Percentiles rank a stretch among this genome's conserved stretches.
Conservation (phyloP, 202 grass and related monocot species). For the Zizania palustris region DNA sequence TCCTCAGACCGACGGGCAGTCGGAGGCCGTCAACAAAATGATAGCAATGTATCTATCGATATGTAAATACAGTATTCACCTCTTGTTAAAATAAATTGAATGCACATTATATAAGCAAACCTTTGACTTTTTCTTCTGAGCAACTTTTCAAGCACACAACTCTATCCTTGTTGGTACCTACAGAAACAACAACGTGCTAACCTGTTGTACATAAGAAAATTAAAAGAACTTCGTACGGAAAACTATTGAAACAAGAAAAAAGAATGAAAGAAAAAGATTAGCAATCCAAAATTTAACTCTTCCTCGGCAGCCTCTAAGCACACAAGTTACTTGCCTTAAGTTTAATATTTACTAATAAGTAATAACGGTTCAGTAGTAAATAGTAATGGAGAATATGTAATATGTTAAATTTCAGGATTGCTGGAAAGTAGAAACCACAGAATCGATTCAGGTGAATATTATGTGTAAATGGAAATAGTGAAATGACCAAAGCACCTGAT, state of each 20-base stretch:
- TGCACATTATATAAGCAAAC: conserved; percentile 29
- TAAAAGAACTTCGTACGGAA: background rate
- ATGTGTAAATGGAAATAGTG: background rate
- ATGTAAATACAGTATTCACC: too few species aligned
- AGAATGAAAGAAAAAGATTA: conserved; percentile 17
- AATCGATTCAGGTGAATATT: background rate
- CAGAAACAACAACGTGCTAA: conserved; percentile 1
- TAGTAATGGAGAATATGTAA: background rate
- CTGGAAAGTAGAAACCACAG: background rate
- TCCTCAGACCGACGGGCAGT: too few species aligned
- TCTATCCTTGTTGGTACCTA: conserved; percentile 29
- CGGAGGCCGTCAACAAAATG: too few species aligned
- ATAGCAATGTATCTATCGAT: too few species aligned
- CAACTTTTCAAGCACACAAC: conserved; percentile 25
- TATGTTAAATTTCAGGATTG: background rate
- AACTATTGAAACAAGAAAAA: conserved; percentile 33
- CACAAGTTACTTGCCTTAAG: background rate
- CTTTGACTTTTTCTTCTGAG: conserved; percentile 39
- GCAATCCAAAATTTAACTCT: background rate
- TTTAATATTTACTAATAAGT: background rate
- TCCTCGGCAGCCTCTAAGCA: background rate
- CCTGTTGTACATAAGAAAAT: conserved; percentile 15
- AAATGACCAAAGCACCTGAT: conserved; percentile 22
- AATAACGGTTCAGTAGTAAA: background rate
- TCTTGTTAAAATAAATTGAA: background rate